Conservation (phyloP, 345 rosid genomes). For the Salix brachista region DNA sequence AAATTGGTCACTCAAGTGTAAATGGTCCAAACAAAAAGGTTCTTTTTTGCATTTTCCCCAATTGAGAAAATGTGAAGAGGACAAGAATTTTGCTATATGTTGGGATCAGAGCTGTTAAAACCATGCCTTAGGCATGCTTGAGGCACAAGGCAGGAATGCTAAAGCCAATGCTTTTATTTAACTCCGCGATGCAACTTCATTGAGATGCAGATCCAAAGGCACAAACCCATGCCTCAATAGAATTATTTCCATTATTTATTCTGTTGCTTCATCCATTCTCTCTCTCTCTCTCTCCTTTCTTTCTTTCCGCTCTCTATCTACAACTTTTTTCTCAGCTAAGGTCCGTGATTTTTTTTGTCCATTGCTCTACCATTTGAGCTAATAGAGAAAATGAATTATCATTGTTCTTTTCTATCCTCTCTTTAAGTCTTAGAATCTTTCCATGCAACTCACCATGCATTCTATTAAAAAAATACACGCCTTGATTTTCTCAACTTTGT, state of each 20-base stretch:
- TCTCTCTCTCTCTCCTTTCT: not conserved
- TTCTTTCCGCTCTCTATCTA: not conserved
- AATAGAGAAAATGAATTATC: not conserved
- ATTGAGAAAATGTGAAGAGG: not conserved
- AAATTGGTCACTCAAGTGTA: not conserved
- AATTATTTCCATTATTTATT: not conserved
- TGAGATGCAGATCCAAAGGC: not conserved
- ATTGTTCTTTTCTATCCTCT: not conserved
- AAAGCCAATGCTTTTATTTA: not conserved
- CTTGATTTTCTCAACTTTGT: not conserved
- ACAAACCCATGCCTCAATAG: not conserved
- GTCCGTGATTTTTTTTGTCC: not conserved
- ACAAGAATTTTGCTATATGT: not conserved
- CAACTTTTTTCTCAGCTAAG: not conserved
- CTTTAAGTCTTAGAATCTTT: not conserved
- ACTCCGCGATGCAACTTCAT: not conserved
- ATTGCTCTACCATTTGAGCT: not conserved
- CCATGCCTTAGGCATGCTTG: not conserved
- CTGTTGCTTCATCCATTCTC: not conserved
- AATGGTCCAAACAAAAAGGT: not conserved
- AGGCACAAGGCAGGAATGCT: not conserved
- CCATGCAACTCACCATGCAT: not conserved
- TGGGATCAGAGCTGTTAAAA: not conserved
- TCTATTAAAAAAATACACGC: not conserved
- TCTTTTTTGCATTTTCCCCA: not conserved